Base-by-base conservation (phyloP, 1,284 basidiomycete genomes). In the Neotropicomus parvogracilis region DNA sequence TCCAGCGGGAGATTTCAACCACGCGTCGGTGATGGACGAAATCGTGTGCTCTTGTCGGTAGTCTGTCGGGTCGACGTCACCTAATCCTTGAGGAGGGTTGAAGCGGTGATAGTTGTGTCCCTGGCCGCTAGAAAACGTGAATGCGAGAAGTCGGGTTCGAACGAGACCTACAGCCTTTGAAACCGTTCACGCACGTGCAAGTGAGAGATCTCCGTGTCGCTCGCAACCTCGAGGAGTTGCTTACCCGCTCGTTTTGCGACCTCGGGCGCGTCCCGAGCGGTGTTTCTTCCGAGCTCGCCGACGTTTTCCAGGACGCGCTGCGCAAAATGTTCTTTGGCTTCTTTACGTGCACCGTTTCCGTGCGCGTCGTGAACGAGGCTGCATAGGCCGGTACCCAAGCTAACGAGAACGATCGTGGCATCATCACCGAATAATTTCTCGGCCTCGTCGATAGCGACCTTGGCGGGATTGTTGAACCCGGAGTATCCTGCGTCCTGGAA, bases 401-500 rank as follows among this genome's bases (percentile, higher is more conserved):
- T 46, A 17, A 46, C 31, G 27, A 40, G 32, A 9, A 26, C 26
- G 27, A 41, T 38, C 11, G 20, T 24, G 13, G 32, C 39, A 10
- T 37, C 17, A 20, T 7, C 6, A 21, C 40, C 28, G 32, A 47
- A 47, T 7, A 35, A 1, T 9, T 36, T 24, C 13, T 42, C 21
- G 4, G 46, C 40, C 13, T 47, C 46, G 12, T 37, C 28, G 16
- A 47, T 9, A 8, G 46, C 34, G 29, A 24, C 34, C 20, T 47
- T 29, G 12, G 40, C 27, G 3, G 34, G 46, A n/a, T 48, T 48
- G 16, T 48, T 48, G 40, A 42, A 48, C 7, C 34, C 40, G 3
- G 46, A 48, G 17, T 37, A 41, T 7, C 34, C 33, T 7, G 46
- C 46, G 19, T 42, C 46, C 32, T 48, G 40, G n/a, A 14, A 48